A percentile compares a stretch with the other conserved stretches of the same genome.
Evolutionary conservation across 2,329 filamentous ascomycete genomes (phyloP).

Genomic region (Aspergillus pseudonomiae): DNA sequence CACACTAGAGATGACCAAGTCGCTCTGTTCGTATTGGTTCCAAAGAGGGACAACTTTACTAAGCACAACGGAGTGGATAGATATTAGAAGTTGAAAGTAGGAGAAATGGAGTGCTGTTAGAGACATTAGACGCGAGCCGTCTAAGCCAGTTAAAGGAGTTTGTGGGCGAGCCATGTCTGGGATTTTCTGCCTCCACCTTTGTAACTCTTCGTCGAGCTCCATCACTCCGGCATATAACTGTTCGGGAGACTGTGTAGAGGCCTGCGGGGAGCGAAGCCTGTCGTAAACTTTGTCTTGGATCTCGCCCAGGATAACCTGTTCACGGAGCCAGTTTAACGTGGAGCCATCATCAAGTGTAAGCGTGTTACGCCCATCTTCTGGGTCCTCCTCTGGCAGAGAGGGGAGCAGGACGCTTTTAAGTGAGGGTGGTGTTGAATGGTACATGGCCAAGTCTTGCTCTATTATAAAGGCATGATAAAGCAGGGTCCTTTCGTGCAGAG

Average conservation of each 20-base stretch:
- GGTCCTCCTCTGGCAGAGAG: not conserved
- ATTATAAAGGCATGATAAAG: not conserved
- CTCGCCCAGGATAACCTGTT: not conserved
- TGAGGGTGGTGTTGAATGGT: not conserved
- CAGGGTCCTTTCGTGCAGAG: not conserved
- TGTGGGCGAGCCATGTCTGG: not conserved
- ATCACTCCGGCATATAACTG: not conserved
- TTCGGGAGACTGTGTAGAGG: not conserved
- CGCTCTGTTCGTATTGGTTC: not conserved
- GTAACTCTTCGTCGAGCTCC: not conserved
- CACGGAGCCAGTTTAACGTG: not conserved
- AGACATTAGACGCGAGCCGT: not conserved
- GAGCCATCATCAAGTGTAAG: not conserved
- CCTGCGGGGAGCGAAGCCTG: not conserved
- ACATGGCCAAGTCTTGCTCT: not conserved
- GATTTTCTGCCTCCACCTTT: not conserved
- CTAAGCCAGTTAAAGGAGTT: not conserved
- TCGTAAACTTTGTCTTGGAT: not conserved
- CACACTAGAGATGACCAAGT: not conserved
- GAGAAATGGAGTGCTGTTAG: not conserved
- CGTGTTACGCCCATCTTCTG: not conserved
- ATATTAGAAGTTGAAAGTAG: not conserved
- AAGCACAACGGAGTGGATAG: not conserved
- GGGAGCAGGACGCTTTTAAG: not conserved
- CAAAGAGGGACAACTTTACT: not conserved